Evolutionary conservation across 2,329 filamentous ascomycete species (phyloP), one percentile per base, ranked within the genome.

Genomic region (Pestalotiopsis sp.): DNA sequence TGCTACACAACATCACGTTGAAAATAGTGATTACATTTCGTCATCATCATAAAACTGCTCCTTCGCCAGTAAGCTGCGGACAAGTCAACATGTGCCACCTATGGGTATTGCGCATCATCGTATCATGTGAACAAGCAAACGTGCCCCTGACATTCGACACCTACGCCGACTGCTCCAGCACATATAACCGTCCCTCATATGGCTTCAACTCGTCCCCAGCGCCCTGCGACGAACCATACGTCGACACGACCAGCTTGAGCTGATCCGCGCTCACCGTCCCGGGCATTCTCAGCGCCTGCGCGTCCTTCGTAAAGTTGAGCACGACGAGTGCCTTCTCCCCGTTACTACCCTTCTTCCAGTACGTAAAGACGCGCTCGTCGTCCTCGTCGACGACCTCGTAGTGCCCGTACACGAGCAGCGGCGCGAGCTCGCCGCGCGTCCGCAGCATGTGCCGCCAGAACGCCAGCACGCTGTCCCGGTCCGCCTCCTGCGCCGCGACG

Each of bases 401-500:
- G 40, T 64, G 13, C 4, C 66, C 66, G 20, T 68, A 38, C 9
- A 68, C 56, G 4, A 68, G 22, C 17, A 65, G 5, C 3, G 35
- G 6, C 22, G 52, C 24, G 73, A 88, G 81, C 59, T 84, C 77
- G 74, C 92, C 92, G 69, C 92, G 85, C 64, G 89, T 74, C 30
- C 79, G 74, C n/a, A 93, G 80, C 66, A 90, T 83, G 0, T 78
- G 77, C 56, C 85, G 84, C 84, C 90, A 94, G 76, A 88, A 91
- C 68, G 82, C 79, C 74, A 90, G 87, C 22, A 89, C 83, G 7
- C 86, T 89, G 6, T 81, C 74, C 1, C 75, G 74, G 68, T 87
- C 81, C 2, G 73, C 73, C 3, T 82, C 75, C 75, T 92, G 88
- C 0, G 80, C 73, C 1, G 83, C 84, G 35, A 88, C 90, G 73